Evolutionary conservation across 2,329 filamentous ascomycete genomes (phyloP).

Genomic region (Byssochlamys sp.): DNA sequence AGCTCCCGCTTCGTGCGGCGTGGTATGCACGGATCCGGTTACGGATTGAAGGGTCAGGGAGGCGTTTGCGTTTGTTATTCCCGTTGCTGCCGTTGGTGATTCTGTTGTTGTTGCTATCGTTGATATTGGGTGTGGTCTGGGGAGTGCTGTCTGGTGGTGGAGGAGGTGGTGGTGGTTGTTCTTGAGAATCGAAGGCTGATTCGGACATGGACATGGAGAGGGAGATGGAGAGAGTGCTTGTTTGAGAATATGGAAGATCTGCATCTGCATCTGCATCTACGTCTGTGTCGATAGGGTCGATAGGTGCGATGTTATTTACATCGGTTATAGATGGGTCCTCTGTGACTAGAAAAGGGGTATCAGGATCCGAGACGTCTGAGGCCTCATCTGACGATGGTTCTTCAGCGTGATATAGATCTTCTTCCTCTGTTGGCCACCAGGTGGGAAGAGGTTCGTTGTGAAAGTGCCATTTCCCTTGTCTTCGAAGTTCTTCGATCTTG

Average conservation of each 20-base stretch:
- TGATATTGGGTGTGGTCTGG: neutral
- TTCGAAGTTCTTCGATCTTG: neutral
- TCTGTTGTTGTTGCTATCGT: slow-evolving; percentile 1
- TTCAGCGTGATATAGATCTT: slow-evolving; percentile 2
- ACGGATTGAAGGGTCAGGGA: neutral
- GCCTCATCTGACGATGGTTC: neutral
- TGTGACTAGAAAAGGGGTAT: too few relatives aligned
- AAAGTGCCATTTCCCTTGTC: slow-evolving; percentile 3
- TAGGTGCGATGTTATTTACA: neutral
- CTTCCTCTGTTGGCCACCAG: slow-evolving; percentile 13
- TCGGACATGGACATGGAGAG: slow-evolving; percentile 13
- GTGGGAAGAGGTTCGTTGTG: slow-evolving; percentile 20
- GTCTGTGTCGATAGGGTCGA: neutral
- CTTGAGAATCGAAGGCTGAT: slow-evolving; percentile 18
- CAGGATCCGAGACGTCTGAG: neutral
- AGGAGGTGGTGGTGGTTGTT: neutral
- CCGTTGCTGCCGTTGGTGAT: slow-evolving; percentile 2
- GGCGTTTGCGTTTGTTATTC: slow-evolving; percentile 10
- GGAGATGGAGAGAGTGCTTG: slow-evolving; percentile 11
- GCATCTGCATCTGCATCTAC: neutral
- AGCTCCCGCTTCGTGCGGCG: slow-evolving; percentile 33
- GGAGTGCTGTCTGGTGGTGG: neutral
- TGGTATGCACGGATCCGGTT: slow-evolving; percentile 28
- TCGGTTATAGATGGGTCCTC: neutral
- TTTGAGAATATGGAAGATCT: slow-evolving; percentile 6